Base-by-base conservation (phyloP, 768 basidiomycete species). In the Leccinum fibrillosum region DNA sequence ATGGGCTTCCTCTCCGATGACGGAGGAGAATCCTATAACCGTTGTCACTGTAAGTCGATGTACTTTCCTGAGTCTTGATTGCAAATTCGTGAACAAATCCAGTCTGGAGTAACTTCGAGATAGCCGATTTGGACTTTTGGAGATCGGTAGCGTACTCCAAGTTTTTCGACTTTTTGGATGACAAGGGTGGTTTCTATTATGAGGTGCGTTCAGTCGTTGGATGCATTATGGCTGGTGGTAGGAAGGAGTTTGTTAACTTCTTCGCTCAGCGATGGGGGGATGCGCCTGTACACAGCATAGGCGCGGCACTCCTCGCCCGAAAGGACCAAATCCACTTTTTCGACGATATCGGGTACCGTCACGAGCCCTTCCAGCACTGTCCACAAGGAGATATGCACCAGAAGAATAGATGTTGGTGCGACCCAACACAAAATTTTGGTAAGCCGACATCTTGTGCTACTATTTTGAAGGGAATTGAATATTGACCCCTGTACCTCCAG, bases 51-150 rank as follows among this genome's bases (percentile, higher is more conserved):
- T 89, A 62, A 60, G 84, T 78, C 48, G 75, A 55, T 37, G 35
- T 45, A 44, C 48, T 28, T 21, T 12, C 15, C n/a, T 21, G 17
- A 37, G 53, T 9, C 30, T 47, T 58, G 50, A 48, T 26, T 12
- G 11, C 3, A 6, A 42, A 44, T 9, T 25, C 72, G 65, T 73
- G 72, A 73, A 67, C 76, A 75, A 21, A 51, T 34, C 50, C 60
- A 84, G 83, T 84, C 73, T 84, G 84, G 83, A 80, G 78, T 57
- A 85, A 86, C 61, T 94, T 94, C 61, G 91, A 90, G 74, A 96
- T 98, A 58, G 93, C 84, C 3, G 85, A 88, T 66, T 84, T 97
- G 78, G 86, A 92, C 62, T 91, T 96, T 69, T 96, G 92, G 91
- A 78, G 93, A 56, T 78, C 82, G 1, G 86, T 92, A 62, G 88